Conservation (phyloP, 805 yeast species). For the Ogataea neopini region DNA sequence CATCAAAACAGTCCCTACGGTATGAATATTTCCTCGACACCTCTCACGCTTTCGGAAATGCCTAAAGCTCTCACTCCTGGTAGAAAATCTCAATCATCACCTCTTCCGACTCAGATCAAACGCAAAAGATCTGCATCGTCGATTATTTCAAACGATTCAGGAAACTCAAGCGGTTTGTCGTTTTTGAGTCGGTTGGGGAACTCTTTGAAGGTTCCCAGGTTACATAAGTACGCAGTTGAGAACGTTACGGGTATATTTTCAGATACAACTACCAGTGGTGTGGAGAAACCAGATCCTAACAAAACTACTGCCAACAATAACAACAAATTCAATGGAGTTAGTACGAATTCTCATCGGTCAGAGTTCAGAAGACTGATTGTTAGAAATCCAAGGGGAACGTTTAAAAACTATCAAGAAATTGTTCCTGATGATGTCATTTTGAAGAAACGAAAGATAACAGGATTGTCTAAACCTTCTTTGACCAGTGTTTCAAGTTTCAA, state of each 20-base stretch:
- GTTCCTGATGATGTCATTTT: constrained; percentile 32
- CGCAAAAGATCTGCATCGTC: constrained; percentile 28
- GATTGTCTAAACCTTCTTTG: constrained; percentile 5
- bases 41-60: constrained; percentile 25
- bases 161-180: constrained; percentile 13
- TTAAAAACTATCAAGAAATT: constrained; percentile 31
- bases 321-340: constrained; percentile 3
- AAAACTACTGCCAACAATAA: not conserved
- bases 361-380: constrained; percentile 31
- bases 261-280: constrained; percentile 9
- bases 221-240: constrained; percentile 25
- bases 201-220: constrained; percentile 24
- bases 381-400: constrained; percentile 28
- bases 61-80: constrained; percentile 32
- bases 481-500: constrained; percentile 14
- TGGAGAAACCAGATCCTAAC: too few relatives aligned
- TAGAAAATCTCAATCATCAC: constrained; percentile 8
- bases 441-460: not conserved
- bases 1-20: constrained; percentile 30
- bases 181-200: constrained; percentile 22
- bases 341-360: constrained; percentile 14
- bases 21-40: constrained; percentile 18
- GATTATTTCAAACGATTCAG: constrained; percentile 12
- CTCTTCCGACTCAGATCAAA: constrained; percentile 15
- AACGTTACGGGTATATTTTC: constrained; percentile 35